Conservation (phyloP, 2,329 filamentous ascomycete genomes). For the Diaporthe sp. region DNA sequence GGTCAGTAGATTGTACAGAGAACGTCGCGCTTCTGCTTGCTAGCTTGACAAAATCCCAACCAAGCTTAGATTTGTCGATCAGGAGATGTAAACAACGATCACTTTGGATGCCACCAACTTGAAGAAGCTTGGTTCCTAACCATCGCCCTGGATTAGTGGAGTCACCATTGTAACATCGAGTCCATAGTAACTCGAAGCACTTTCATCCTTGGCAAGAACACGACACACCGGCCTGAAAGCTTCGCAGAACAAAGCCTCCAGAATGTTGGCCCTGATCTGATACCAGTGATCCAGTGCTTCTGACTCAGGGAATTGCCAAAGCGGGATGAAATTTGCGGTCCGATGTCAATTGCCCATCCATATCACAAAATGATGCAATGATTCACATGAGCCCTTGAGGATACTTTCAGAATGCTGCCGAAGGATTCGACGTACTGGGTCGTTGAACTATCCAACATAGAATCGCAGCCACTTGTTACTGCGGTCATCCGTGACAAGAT, state of each 20-base stretch:
- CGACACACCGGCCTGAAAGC: not conserved
- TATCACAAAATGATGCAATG: not conserved
- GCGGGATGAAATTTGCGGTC: not conserved
- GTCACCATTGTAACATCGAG: not conserved
- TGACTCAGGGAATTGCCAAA: not conserved
- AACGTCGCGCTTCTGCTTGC: not conserved
- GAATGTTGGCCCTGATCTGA: constrained; percentile 3
- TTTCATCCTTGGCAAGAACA: not conserved
- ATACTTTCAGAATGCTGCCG: not conserved
- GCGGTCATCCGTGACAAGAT: not conserved
- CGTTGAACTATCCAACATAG: not conserved
- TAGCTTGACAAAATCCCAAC: not conserved
- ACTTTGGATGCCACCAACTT: not conserved
- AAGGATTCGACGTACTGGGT: not conserved
- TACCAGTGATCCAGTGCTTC: not conserved
- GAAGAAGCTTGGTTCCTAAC: not conserved
- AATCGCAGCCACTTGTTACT: not conserved
- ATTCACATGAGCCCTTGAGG: not conserved
- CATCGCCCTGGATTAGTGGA: not conserved
- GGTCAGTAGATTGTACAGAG: not conserved
- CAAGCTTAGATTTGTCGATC: not conserved
- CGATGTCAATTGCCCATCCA: not conserved
- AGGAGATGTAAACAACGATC: not conserved
- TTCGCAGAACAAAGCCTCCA: not conserved
- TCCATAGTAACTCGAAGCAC: not conserved